Base-by-base conservation (phyloP, 768 basidiomycete species). In the Boletus vinaceobasis region DNA sequence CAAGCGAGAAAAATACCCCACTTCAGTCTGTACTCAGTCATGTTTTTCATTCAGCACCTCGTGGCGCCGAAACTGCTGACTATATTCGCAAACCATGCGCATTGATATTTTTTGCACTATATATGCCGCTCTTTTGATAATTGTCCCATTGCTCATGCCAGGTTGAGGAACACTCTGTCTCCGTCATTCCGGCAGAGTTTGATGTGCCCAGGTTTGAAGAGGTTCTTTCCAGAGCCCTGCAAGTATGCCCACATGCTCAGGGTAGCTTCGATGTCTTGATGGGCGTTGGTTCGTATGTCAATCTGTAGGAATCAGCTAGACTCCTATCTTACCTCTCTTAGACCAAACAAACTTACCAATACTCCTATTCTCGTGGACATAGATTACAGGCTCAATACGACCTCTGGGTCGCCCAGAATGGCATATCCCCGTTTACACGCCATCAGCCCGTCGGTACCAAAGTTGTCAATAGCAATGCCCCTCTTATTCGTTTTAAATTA, bases 401-500 rank as follows among this genome's bases (percentile, higher is more conserved):
- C 17, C 13, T 40, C 53, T 5, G 62, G 62, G 51, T 63, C 23
- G 19, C 59, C 15, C 62, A 63, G 45, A 49, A 56, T 10, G 35
- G 60, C 35, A 1, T 63, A 23, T 48, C 48, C 6, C 32, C 54
- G 9, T 47, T 63, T 6, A 36, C 63, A 4, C 56, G 38, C 36
- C 48, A 47, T 7, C 48, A 29, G 32, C 47, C 48, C n/a, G 35
- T 27, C 31, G 38, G 23, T 33, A 32, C 43, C 7, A 26, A 19
- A 17, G 15, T 55, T 5, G 21, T 56, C 26, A 54, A 63, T 15
- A 49, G 42, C 2, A 21, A 7, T 26, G 40, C 45, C 8, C 49
- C 61, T 17, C 52, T 63, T 19, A 56, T 64, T 23, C 60, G 62
- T 23, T 44, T 67, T 31, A 71, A 69, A 42, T 13, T 70, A 19